These are phyloP conservation scores for Pichia eremophila DNA, from an alignment of 805 yeast species.

Conservation along the genomic window DNA sequence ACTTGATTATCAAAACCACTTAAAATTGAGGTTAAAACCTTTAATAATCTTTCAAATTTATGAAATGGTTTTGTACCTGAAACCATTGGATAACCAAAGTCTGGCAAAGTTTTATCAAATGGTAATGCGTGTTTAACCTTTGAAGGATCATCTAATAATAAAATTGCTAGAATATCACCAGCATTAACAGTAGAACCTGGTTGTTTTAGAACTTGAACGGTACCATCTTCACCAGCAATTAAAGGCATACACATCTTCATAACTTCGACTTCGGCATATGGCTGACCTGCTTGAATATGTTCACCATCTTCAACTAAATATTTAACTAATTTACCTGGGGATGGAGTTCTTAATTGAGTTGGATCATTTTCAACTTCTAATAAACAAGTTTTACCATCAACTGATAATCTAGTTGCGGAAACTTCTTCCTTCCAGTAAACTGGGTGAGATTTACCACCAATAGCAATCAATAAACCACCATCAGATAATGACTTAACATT, in stretches of 20 bases:
- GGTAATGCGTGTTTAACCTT: constrained; percentile 96
- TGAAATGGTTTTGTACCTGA: constrained; percentile 81
- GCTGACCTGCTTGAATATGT: constrained; percentile 82
- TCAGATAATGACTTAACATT: constrained; percentile 86
- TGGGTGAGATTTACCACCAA: constrained; percentile 90
- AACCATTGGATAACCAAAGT: constrained; percentile 71
- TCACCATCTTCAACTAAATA: constrained; percentile 93
- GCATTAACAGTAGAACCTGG: constrained; percentile 97
- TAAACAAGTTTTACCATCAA: constrained; percentile 89
- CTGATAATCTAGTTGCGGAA: constrained; percentile 87
- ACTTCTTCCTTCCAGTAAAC: constrained; percentile 98
- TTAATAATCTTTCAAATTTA: constrained; percentile 48
- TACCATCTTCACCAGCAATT: constrained; percentile 88
- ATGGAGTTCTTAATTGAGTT: constrained; percentile 95
- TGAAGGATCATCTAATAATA: constrained; percentile 92
- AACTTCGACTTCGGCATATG: constrained; percentile 97
- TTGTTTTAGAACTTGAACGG: constrained; percentile 85
- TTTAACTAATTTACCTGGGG: constrained; percentile 96
- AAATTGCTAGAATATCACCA: constrained; percentile 93
- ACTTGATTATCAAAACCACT: constrained; percentile 94
- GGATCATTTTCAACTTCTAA: constrained; percentile 96
- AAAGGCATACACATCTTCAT: constrained; percentile 99
- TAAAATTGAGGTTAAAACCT: constrained; percentile 68
- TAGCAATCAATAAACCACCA: constrained; percentile 82
- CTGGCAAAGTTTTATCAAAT: constrained; percentile 88